Base-by-base conservation (phyloP, 2,329 filamentous ascomycete species). In the Botrytis galanthina region DNA sequence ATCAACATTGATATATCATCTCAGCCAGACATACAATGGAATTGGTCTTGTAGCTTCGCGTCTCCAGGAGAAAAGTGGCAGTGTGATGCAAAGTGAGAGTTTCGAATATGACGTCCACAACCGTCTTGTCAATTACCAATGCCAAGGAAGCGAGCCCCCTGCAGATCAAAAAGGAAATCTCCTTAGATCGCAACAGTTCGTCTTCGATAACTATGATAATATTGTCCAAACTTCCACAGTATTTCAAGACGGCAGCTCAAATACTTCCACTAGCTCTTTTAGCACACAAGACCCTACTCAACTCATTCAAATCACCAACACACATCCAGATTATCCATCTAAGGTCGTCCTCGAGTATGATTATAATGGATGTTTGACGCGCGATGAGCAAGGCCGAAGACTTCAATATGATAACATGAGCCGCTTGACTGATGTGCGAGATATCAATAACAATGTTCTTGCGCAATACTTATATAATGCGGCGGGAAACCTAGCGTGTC, bases 91-190 rank as follows among this genome's bases (percentile, higher is more conserved):
- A 26, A 37, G 32, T 29, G 70, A 72, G 37, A 57, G 32, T 10
- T 72, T 72, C 26, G 70, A 72, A 54, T 72, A 72, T 35, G 70
- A 72, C 20, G n/a, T 44, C 18, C 60, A 72, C 29, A 72, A 72
- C 18, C 70, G 46, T n/a, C 70, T 72, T 37, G 46, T 57, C n/a
- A 66, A 59, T 10, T 72, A 72, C 29, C 35, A 57, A 59, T 66
- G 70, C 32, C 35, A 42, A n/a, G 70, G 70, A 57, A 66, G 6
- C 29, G 26, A 72, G 26, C n/a, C 46, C 12, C 70, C 70, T 44
- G 26, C 48, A 20, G 70, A 72, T 37, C 12, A 59, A 20, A 0
- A 18, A 20, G 70, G 70, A 35, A 29, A 72, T 44, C 12, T 22
- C 14, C 46, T 72, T 57, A 37, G 6, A 35, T 54, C 44, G 10